Conservation (phyloP, 306 rosid genomes). For the Mucuna pruriens region DNA sequence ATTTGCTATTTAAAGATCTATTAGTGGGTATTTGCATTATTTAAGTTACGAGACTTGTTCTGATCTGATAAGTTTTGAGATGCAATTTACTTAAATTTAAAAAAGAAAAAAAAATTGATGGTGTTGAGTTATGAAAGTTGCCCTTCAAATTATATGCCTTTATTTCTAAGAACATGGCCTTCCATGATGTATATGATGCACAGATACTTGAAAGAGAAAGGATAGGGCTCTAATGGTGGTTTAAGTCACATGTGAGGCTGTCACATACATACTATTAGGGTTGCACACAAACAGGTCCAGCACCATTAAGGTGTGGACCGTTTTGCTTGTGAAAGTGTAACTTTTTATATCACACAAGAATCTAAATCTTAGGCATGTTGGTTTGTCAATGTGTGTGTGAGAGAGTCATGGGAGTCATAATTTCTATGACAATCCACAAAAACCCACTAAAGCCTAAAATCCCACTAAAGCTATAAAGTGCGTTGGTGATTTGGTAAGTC, state of each 20-base stretch:
- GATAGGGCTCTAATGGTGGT: slow-evolving; percentile 33
- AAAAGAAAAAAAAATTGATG: too few relatives aligned
- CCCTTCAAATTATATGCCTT: background rate
- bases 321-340: slow-evolving; percentile 49
- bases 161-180: slow-evolving; percentile 2
- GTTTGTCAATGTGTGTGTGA: slow-evolving; percentile 29
- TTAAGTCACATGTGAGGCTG: slow-evolving; percentile 52
- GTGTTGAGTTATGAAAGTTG: background rate
- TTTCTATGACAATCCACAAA: slow-evolving; percentile 53
- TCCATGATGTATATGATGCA: slow-evolving; percentile 6
- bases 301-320: slow-evolving; percentile 49
- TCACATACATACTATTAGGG: slow-evolving; percentile 36
- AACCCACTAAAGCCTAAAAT: slow-evolving; percentile 41
- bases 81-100: too few relatives aligned
- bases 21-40: too few relatives aligned
- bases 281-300: slow-evolving; percentile 38
- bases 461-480: slow-evolving; percentile 51
- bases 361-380: slow-evolving; percentile 47
- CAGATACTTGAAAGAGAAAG: slow-evolving; percentile 38
- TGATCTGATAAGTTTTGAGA: too few relatives aligned
- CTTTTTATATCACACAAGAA: slow-evolving; percentile 56
- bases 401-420: slow-evolving; percentile 50
- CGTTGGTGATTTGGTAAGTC: slow-evolving; percentile 43
- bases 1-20: too few relatives aligned
- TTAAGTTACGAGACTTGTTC: too few relatives aligned